Evolutionary conservation across 495 filamentous ascomycete species (phyloP).

Genomic region (Aspergillus sclerotiicarbonarius): DNA sequence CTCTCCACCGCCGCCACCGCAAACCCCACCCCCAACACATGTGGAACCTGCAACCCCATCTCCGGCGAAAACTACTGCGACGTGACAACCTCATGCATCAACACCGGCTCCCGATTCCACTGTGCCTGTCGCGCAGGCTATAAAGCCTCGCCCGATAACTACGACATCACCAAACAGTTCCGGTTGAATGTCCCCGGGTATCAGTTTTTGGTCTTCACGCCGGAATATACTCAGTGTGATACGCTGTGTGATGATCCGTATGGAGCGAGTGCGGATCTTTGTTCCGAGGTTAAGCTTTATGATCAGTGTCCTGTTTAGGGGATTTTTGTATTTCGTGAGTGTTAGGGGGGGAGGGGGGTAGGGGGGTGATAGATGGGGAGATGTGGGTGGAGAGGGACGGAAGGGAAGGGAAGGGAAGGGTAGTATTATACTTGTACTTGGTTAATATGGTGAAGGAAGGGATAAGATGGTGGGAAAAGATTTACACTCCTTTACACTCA

Average conservation of each 20-base stretch:
- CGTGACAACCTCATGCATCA: conserved; percentile 50
- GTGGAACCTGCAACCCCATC: conserved; percentile 44
- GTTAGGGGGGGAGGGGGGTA: neutral
- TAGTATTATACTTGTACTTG: neutral
- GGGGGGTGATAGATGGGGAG: neutral
- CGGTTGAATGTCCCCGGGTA: conserved; percentile 40
- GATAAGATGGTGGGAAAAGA: too few relatives aligned
- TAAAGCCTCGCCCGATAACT: conserved; percentile 52
- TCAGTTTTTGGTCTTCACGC: conserved; percentile 43
- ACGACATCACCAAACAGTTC: conserved; percentile 37
- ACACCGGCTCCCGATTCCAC: conserved; percentile 68
- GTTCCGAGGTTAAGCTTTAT: conserved; percentile 35
- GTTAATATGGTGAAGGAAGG: neutral
- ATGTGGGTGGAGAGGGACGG: neutral
- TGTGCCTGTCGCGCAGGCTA: conserved; percentile 67
- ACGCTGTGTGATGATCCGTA: conserved; percentile 38
- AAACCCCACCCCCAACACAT: conserved; percentile 22
- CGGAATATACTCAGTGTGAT: conserved; percentile 37
- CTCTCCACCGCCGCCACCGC: conserved; percentile 27
- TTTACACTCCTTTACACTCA: too few relatives aligned
- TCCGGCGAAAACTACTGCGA: conserved; percentile 44
- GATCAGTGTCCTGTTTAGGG: conserved; percentile 30
- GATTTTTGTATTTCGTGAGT: neutral
- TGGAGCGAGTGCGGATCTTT: conserved; percentile 32
- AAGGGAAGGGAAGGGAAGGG: neutral